Percentiles rank a stretch among this genome's conserved stretches.
Conservation (phyloP, 768 basidiomycete species). For the Boletus rufocinnamomeus region DNA sequence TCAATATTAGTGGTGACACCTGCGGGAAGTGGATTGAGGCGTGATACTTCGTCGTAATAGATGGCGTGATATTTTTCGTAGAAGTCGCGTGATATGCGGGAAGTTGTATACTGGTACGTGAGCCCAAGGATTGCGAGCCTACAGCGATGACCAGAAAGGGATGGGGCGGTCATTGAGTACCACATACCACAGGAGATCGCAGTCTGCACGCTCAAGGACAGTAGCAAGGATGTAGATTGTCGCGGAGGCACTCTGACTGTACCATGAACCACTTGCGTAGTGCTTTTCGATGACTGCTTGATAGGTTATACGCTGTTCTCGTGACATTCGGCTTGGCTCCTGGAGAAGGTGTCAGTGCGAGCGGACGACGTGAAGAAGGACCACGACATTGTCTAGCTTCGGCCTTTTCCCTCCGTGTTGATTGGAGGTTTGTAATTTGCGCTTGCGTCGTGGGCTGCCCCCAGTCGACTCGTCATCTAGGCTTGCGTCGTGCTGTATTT, state of each 20-base stretch:
- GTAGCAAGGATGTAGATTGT: slow-evolving; percentile 90
- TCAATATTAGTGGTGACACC: slow-evolving; percentile 39
- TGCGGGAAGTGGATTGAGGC: slow-evolving; percentile 72
- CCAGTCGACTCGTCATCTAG: slow-evolving; percentile 44
- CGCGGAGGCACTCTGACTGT: slow-evolving; percentile 87
- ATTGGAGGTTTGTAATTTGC: slow-evolving; percentile 45
- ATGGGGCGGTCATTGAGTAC: neutral
- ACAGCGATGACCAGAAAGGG: slow-evolving; percentile 10
- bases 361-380: neutral
- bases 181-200: slow-evolving; percentile 86
- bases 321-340: slow-evolving; percentile 59
- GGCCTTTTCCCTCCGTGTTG: slow-evolving; percentile 56
- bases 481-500: slow-evolving; percentile 42
- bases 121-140: slow-evolving; percentile 94
- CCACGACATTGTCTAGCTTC: slow-evolving; percentile 49
- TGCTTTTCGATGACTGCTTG: slow-evolving; percentile 72
- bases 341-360: slow-evolving; percentile 25
- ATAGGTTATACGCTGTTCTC: slow-evolving; percentile 69
- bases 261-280: slow-evolving; percentile 81
- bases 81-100: slow-evolving; percentile 80
- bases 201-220: slow-evolving; percentile 88
- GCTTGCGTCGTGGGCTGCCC: slow-evolving; percentile 47
- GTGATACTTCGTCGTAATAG: slow-evolving; percentile 89
- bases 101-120: slow-evolving; percentile 88
- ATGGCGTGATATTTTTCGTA: slow-evolving; percentile 83